phyloP scores from a whole-genome alignment of 257 asterid species.

The Solanum virginianum region DNA sequence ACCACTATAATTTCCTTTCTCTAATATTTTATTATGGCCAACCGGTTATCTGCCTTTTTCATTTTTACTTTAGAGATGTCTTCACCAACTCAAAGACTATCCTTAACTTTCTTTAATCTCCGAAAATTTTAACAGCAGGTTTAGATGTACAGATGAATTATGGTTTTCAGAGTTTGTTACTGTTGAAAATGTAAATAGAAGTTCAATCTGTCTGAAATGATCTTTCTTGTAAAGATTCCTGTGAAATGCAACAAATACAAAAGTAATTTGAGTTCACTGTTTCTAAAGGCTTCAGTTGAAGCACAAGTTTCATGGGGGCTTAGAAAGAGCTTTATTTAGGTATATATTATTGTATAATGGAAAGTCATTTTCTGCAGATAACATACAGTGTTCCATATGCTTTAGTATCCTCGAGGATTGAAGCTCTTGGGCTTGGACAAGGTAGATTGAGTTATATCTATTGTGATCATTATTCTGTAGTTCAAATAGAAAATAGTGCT shows the following conservation, averaged over 20 bases:
- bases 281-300: not conserved
- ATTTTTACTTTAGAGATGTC: not conserved
- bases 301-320: not conserved
- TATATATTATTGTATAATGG: not conserved
- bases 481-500: not conserved
- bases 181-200: not conserved
- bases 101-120: not conserved
- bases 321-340: not conserved
- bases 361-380: conserved; percentile 33
- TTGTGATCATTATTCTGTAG: not conserved
- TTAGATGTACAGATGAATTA: not conserved
- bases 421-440: conserved; percentile 80
- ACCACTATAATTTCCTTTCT: not conserved
- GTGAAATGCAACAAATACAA: not conserved
- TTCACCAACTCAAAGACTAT: not conserved
- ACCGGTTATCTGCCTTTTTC: not conserved
- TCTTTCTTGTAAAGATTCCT: not conserved
- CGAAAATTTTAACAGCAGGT: not conserved
- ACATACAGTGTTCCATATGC: conserved; percentile 93
- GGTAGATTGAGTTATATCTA: conserved; percentile 35
- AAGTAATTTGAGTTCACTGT: not conserved
- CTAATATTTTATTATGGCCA: not conserved
- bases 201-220: not conserved
- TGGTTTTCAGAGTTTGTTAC: not conserved
- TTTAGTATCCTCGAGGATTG: conserved; percentile 62